phyloP scores from a whole-genome alignment of 1,284 basidiomycete genomes.

The Puccinia brachypodii region DNA sequence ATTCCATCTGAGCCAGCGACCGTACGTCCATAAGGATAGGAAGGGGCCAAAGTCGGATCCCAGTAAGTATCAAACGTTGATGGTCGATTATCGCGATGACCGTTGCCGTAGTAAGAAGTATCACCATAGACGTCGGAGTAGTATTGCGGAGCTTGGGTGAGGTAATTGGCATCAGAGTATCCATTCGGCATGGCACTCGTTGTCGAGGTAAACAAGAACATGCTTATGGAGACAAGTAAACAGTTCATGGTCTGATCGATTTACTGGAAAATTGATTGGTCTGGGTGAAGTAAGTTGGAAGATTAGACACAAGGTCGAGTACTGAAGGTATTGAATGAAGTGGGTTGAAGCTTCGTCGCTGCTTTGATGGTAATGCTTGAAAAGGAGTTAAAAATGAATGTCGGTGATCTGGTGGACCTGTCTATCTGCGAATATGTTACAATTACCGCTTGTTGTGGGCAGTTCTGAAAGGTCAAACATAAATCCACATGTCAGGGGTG shows the following conservation, averaged over 20 bases:
- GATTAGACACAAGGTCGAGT: not conserved
- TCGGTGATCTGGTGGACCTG: not conserved
- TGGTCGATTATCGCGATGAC: not conserved
- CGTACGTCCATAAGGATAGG: not conserved
- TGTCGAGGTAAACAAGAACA: not conserved
- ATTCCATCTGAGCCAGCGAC: not conserved
- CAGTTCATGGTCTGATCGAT: not conserved
- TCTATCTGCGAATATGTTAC: no score
- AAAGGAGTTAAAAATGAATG: not conserved
- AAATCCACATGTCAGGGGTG: no score
- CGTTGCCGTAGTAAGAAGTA: not conserved
- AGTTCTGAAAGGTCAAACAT: no score
- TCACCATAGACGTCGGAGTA: not conserved
- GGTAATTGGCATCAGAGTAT: not conserved
- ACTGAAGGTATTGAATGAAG: not conserved
- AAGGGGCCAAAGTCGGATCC: not conserved
- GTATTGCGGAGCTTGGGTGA: not conserved
- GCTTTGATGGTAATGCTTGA: no score
- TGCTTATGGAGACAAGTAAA: not conserved
- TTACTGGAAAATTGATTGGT: not conserved
- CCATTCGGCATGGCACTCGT: not conserved
- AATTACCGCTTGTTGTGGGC: no score
- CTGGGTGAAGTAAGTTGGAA: not conserved
- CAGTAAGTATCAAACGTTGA: not conserved
- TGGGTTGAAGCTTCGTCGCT: not conserved